Conservation (phyloP, 176 grass and related monocot genomes). For the Areca catechu region DNA sequence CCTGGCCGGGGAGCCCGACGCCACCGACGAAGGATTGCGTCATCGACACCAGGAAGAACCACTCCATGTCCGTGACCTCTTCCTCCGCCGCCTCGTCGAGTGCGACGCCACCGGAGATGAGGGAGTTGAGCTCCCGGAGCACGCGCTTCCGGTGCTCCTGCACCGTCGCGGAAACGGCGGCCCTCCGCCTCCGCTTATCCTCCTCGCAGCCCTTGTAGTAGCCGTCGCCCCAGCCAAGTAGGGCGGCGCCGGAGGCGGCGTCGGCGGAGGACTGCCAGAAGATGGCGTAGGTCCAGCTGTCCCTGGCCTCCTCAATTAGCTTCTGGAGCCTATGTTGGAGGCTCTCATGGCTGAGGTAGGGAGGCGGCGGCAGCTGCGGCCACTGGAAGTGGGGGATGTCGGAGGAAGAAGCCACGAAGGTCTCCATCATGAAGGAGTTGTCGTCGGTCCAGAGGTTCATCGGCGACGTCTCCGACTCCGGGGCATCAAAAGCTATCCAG, state of each 20-base stretch:
- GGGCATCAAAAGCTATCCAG: no score
- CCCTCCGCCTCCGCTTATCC: background rate
- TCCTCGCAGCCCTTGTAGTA: slow-evolving; percentile 1
- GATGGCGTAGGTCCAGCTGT: slow-evolving; percentile 13
- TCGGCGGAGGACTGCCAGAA: background rate
- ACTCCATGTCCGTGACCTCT: slow-evolving; percentile 5
- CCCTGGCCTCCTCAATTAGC: background rate
- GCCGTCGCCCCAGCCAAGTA: slow-evolving; percentile 6
- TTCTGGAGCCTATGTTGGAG: slow-evolving; percentile 4
- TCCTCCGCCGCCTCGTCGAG: background rate
- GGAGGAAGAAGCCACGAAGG: background rate
- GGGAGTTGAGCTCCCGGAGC: background rate
- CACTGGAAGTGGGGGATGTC: background rate
- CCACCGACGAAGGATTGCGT: background rate
- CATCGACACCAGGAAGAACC: slow-evolving; percentile 19
- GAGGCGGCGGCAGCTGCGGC: background rate
- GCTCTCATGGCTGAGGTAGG: background rate
- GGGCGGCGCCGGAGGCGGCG: background rate
- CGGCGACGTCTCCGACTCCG: no score
- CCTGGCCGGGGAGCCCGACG: slow-evolving; percentile 1
- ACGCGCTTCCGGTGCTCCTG: slow-evolving; percentile 6
- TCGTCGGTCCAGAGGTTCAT: slow-evolving; percentile 3
- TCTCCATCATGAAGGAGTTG: background rate
- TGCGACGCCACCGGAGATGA: background rate
- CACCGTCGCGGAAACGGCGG: background rate